phyloP scores from a whole-genome alignment of 306 rosid genomes.

The Medicago ruthenica region DNA sequence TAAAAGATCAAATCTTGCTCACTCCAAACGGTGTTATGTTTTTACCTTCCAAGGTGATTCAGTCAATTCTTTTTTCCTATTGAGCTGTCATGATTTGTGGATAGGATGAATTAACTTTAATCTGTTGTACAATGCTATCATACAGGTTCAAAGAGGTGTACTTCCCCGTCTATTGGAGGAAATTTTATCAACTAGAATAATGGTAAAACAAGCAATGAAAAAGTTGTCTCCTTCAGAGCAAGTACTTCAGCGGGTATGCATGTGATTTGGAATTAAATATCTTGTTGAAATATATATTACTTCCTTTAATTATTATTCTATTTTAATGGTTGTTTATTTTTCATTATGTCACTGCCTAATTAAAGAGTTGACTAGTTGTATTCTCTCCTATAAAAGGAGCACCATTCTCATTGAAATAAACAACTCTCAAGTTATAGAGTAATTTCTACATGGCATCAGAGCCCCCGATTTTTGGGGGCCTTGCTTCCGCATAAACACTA shows the following conservation, averaged over 20 bases:
- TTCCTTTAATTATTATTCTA: too few relatives aligned
- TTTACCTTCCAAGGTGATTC: slow-evolving; percentile 78
- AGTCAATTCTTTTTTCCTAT: not conserved
- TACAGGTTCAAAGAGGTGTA: slow-evolving; percentile 84
- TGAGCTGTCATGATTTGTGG: slow-evolving; percentile 11
- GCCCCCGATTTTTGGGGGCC: too few relatives aligned
- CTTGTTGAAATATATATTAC: too few relatives aligned
- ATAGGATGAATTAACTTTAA: slow-evolving; percentile 34
- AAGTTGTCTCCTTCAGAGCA: slow-evolving; percentile 74
- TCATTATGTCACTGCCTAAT: too few relatives aligned
- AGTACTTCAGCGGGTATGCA: slow-evolving; percentile 85
- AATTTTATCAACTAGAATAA: slow-evolving; percentile 88
- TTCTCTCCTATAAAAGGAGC: too few relatives aligned
- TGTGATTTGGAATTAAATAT: slow-evolving; percentile 36
- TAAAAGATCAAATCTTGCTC: slow-evolving; percentile 77
- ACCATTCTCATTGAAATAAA: too few relatives aligned
- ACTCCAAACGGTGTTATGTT: slow-evolving; percentile 97
- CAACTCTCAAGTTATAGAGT: too few relatives aligned
- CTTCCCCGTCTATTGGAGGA: slow-evolving; percentile 90
- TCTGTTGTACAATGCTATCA: slow-evolving; percentile 35
- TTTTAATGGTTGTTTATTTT: too few relatives aligned
- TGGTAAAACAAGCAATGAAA: slow-evolving; percentile 93
- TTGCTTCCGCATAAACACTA: too few relatives aligned
- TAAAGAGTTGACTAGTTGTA: too few relatives aligned
- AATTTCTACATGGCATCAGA: too few relatives aligned